Evolutionary conservation across 2,329 filamentous ascomycete genomes (phyloP).

Genomic region (Pseudogymnoascus sp.): DNA sequence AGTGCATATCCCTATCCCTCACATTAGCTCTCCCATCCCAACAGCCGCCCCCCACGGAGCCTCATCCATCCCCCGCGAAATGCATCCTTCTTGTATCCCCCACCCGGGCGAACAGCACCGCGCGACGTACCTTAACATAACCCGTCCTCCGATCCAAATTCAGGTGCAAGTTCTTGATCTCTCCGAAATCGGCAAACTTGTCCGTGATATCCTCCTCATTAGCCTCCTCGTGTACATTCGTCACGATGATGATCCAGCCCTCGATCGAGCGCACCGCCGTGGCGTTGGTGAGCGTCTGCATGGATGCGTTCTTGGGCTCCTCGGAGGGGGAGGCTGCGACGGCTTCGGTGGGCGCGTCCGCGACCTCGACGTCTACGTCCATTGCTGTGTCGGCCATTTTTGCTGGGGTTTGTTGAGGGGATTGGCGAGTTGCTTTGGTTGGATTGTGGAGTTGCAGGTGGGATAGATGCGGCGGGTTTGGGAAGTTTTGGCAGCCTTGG

Average conservation of each 20-base stretch:
- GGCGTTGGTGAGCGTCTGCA: constrained; percentile 64
- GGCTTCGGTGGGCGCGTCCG: constrained; percentile 17
- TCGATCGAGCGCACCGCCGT: constrained; percentile 80
- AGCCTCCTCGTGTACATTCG: constrained; percentile 81
- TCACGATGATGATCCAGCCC: constrained; percentile 81
- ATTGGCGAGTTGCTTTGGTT: constrained; percentile 2
- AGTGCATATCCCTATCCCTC: constrained; percentile 64
- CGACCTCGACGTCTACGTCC: constrained; percentile 31
- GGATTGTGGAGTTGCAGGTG: constrained; percentile 7
- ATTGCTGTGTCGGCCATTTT: constrained; percentile 38
- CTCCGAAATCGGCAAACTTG: constrained; percentile 73
- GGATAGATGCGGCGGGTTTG: constrained; percentile 2
- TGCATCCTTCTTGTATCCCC: neutral
- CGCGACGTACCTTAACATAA: constrained; percentile 65
- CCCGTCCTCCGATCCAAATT: constrained; percentile 76
- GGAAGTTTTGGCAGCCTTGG: constrained; percentile 4
- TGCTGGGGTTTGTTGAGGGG: neutral
- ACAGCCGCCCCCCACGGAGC: neutral
- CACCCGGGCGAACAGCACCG: no score
- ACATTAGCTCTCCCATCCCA: neutral
- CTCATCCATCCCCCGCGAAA: neutral
- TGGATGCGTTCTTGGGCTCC: constrained; percentile 51
- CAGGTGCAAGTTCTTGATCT: constrained; percentile 79
- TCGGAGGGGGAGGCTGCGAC: constrained; percentile 40
- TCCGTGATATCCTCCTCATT: constrained; percentile 77